Percentiles rank a stretch among this genome's conserved stretches.
phyloP scores from a whole-genome alignment of 441 rosid species.

The Theobroma grandiflorum region DNA sequence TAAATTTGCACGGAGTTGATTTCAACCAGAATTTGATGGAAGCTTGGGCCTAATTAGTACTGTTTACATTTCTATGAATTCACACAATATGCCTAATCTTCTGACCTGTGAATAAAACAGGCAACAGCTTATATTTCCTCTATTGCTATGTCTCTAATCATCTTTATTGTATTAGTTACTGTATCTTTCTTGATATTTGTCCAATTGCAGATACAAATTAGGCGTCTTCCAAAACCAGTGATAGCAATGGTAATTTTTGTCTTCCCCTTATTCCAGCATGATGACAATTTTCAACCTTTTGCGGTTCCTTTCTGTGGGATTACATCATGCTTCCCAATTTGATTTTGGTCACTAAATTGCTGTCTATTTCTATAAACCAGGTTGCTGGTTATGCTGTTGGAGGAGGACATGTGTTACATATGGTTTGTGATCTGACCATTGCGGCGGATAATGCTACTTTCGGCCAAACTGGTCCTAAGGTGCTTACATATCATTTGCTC shows the following conservation, averaged over 20 bases:
- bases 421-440: conserved; percentile 97
- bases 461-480: conserved; percentile 99
- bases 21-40: neutral
- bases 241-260: conserved; percentile 79
- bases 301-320: neutral
- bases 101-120: neutral
- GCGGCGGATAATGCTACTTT: conserved; percentile 91
- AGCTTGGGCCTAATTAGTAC: neutral
- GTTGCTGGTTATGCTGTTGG: conserved; percentile 98
- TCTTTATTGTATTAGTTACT: neutral
- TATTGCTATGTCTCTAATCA: neutral
- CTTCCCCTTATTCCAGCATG: neutral
- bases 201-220: conserved; percentile 74
- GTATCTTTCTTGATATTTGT: conserved; percentile 21
- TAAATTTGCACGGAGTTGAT: neutral
- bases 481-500: conserved; percentile 26
- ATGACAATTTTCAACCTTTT: neutral
- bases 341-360: neutral
- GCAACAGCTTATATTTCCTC: neutral
- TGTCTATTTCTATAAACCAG: conserved; percentile 42
- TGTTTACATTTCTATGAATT: neutral
- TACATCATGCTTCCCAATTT: neutral
- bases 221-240: conserved; percentile 94
- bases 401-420: conserved; percentile 91
- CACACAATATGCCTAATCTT: neutral